These are phyloP conservation scores for Ceratocystis lukuohia DNA, from an alignment of 2,329 filamentous ascomycete genomes.

Conservation along the genomic window DNA sequence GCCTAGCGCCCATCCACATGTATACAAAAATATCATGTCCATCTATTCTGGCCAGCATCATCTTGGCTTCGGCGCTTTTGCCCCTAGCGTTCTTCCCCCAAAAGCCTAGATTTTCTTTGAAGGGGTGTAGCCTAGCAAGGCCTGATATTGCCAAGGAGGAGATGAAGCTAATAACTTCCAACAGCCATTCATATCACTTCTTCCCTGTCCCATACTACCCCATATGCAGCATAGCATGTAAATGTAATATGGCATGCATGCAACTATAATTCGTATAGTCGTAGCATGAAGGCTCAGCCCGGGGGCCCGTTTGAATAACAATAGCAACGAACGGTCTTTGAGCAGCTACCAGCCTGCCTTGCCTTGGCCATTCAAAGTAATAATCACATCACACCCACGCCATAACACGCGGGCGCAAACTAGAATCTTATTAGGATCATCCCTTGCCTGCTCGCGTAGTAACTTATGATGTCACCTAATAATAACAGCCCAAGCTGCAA, in stretches of 20 bases:
- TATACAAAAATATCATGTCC: neutral
- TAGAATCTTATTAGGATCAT: neutral
- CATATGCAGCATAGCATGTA: too few species aligned
- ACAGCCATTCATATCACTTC: too few species aligned
- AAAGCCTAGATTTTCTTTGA: neutral
- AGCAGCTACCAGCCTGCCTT: too few species aligned
- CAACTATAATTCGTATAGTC: too few species aligned
- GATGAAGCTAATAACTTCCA: too few species aligned
- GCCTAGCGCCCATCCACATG: too few species aligned
- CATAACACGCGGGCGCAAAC: neutral
- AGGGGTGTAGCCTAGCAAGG: neutral
- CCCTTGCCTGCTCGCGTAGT: neutral
- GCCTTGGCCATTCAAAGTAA: neutral
- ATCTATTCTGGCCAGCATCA: neutral
- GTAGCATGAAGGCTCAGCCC: too few species aligned
- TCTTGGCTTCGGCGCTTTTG: neutral
- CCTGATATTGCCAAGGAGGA: too few species aligned
- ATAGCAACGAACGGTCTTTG: too few species aligned
- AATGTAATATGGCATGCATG: too few species aligned
- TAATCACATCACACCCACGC: neutral
- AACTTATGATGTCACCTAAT: neutral
- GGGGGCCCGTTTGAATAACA: too few species aligned
- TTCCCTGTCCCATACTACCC: too few species aligned
- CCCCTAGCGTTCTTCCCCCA: neutral
- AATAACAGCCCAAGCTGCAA: neutral